These are phyloP conservation scores for Carpinus fangiana DNA, from an alignment of 306 rosid species.

Conservation along the genomic window DNA sequence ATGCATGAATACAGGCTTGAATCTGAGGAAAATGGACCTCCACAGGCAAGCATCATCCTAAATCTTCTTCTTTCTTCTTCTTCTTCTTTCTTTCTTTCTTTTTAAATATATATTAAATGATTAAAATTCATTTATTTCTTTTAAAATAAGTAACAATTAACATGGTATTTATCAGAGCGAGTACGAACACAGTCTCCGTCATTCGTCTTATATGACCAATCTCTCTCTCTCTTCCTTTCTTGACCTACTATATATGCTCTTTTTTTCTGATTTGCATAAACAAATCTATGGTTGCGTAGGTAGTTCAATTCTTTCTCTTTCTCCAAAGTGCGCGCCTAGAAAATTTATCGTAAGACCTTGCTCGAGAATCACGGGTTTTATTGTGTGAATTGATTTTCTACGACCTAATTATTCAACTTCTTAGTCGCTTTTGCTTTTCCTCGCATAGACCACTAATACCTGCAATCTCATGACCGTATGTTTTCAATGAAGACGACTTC, in stretches of 20 bases:
- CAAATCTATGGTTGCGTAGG: neutral
- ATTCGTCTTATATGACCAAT: too few relatives aligned
- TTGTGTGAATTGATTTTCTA: neutral
- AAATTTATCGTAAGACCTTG: conserved; percentile 4
- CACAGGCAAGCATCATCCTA: conserved; percentile 61
- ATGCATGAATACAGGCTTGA: conserved; percentile 93
- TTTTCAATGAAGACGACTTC: conserved; percentile 45
- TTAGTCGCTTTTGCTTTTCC: conserved; percentile 33
- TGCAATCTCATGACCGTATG: conserved; percentile 30
- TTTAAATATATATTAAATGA: too few relatives aligned
- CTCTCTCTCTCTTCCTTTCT: neutral
- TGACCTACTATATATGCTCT: neutral
- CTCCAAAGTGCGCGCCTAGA: neutral
- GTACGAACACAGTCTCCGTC: too few relatives aligned
- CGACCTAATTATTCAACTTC: conserved; percentile 3
- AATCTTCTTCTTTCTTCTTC: too few relatives aligned
- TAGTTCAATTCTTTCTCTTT: neutral
- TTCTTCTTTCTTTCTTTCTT: too few relatives aligned
- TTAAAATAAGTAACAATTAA: too few relatives aligned
- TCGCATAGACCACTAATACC: conserved; percentile 38
- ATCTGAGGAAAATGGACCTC: conserved; percentile 75
- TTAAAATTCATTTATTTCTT: too few relatives aligned
- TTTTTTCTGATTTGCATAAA: neutral
- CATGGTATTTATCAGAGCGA: too few relatives aligned
- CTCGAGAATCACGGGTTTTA: neutral